Base-by-base conservation (phyloP, 306 rosid genomes). In the Sicyos baderoa region DNA sequence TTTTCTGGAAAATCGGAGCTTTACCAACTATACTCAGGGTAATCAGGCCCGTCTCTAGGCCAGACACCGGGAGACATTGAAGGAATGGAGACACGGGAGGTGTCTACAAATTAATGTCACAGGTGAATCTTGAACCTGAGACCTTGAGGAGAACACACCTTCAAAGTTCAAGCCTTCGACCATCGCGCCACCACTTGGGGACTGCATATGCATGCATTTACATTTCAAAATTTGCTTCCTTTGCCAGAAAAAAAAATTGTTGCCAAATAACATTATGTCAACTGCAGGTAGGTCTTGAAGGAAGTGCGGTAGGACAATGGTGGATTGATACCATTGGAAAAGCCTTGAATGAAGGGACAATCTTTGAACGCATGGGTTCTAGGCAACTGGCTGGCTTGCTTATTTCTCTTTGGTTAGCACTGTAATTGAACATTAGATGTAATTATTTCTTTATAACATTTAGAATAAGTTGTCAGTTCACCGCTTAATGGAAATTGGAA, bases 301-400 rank as follows among this genome's bases (percentile, higher is more conserved):
- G 99, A 78, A 94, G 99, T 80, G 86, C 97, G 25, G 88, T 84
- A 68, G 99, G 99, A 70, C 90, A 94, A 72, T 90, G 95, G 96
- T 94, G 99, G 97, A 76, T 94, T 74, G 96, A 94, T 79, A 86
- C 94, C 64, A 90, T 94, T 58, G 99, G 99, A 71, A 94, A 88
- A 87, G 90, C 96, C 66, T 76, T 94, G 69, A 96, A 88, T 65
- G 97, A 90, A 80, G 90, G 91, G 67, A 84, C 82, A 81, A 80
- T 85, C 66, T 94, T 94, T 72, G 99, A 94, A 80, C 95, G 97
- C 22, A 88, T 94, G 97, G 99, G 99, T 68, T 94, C 99, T 68
- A 85, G 99, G 79, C 99, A 94, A 78, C 86, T 94, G 23, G 99
- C 96, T n/a, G 97, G 97, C 79, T 87, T 94, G 95, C 96, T 94